Base-by-base conservation (phyloP, 495 filamentous ascomycete genomes). In the Barbatosphaeria neglecta region DNA sequence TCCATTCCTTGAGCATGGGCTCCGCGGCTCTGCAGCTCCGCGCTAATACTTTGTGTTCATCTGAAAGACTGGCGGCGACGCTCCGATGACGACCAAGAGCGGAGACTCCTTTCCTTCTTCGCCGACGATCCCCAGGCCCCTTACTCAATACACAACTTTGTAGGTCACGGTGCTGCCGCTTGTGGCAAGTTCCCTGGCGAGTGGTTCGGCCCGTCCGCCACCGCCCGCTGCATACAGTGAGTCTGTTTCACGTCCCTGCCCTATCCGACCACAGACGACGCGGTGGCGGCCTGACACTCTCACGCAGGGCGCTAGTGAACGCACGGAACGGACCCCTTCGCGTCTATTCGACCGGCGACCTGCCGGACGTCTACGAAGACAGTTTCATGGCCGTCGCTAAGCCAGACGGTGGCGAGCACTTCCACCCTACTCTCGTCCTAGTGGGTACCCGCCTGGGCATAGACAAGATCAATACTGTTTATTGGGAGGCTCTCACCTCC, bases 131-230 rank as follows among this genome's bases (percentile, higher is more conserved):
- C 86, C 7, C 73, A 74, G 46, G 88, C 92, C 2, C 87, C 86
- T 3, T 96, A 94, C 58, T 97, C 92, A 7, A 90, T 99, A 57
- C 93, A 99, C 54, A 84, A 78, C 50, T 98, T 98, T 55, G 93
- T 97, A 22, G 70, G 82, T 41, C 83, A 94, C 54, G 93, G 93
- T 3, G 87, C 90, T 16, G 70, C 76, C 25, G 84, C 84, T 11
- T 98, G 92, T 59, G 89, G 87, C 6, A 97, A 95, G 59, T 83
- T 90, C 61, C 90, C 93, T 0, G 93, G 93, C 20, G 86, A 96
- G 64, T 99, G 93, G 93, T 99, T 99, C 71, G 93, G 93, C 9
- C 93, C 93, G n/a, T 95, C 87, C 15, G 92, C 93, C 6, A 93
- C 93, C 2, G 87, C 93, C n/a, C 78, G 81, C 47, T 96, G 93